Evolutionary conservation across 2,329 filamentous ascomycete genomes (phyloP), one percentile per base, ranked within the genome.

Genomic region (Chaetomiaceae sp.): DNA sequence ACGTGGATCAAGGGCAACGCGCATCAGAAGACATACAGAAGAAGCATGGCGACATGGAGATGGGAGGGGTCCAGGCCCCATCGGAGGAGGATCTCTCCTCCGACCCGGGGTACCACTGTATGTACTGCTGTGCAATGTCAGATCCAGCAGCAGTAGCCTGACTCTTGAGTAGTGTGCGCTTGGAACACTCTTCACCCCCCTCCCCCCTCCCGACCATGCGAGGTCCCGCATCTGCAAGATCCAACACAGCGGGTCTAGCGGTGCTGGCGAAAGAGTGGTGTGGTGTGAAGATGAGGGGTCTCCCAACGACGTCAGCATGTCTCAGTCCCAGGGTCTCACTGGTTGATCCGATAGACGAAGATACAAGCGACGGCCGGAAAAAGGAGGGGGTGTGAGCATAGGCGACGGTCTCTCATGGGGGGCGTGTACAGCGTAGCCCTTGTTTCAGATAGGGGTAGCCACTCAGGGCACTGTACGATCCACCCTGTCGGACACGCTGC

Each of bases 171-270:
- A 9, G 34, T 25, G 34, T 48, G 45, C 45, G 40, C 23, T 27
- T 27, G 25, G 25, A 27, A 20, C 30, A 3, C 16, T 10, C 27
- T 32, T 4, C 34, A 32, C 18, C 36, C 14, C 9, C 18, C 41
- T 18, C 29, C 16, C 42, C 29, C 14, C n/a, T n/a, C n/a, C n/a
- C n/a, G n/a, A n/a, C n/a, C 10, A 30, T 48, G 53, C 43, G 38
- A 46, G 48, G 27, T 43, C 36, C 48, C 48, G 36, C 53, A 47
- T 46, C 48, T 51, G 53, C 53, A 46, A 55, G 53, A 55, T 48
- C 53, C 43, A 42, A 42, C 41, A 36, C 47, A 36, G 41, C 46
- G 23, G 46, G 51, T 23, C 37, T 44, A 48, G 45, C 45, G 45
- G 23, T 32, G 18, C 2, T 25, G 8, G 7, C 3, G 13, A 20